Percentiles rank a stretch among this genome's conserved stretches.
Evolutionary conservation across 176 grass and related monocot genomes (phyloP).

Genomic region (Stipa capillata): DNA sequence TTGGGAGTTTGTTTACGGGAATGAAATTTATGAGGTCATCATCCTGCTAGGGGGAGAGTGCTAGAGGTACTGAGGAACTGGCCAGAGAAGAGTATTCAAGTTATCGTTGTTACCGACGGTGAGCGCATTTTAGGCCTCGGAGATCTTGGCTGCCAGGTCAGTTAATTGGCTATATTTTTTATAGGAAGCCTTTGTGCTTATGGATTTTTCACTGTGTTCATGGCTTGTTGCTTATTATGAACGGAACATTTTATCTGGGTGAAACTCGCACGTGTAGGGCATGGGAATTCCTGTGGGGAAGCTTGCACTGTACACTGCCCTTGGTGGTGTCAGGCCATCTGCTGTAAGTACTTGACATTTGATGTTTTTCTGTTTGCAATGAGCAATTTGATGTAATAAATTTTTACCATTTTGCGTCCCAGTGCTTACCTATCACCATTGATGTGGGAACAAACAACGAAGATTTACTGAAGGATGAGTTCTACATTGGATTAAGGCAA

Average conservation of each 20-base stretch:
- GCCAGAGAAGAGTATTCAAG: slow-evolving; percentile 91
- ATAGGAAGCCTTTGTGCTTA: not conserved
- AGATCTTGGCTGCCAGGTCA: slow-evolving; percentile 95
- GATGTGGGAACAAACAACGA: slow-evolving; percentile 96
- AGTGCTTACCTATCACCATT: slow-evolving; percentile 89
- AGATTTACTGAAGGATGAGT: slow-evolving; percentile 77
- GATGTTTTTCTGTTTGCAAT: not conserved
- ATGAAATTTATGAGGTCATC: not conserved
- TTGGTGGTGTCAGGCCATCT: slow-evolving; percentile 78
- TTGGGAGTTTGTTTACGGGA: not conserved
- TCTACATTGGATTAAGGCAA: slow-evolving; percentile 81
- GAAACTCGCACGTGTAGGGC: slow-evolving; percentile 33
- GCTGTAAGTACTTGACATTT: slow-evolving; percentile 34
- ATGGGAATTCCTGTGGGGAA: slow-evolving; percentile 97
- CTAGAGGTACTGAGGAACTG: slow-evolving; percentile 87
- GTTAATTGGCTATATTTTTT: not conserved
- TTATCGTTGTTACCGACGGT: slow-evolving; percentile 89
- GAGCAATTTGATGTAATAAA: not conserved
- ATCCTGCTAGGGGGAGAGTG: slow-evolving; percentile 49
- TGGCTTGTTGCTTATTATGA: not conserved
- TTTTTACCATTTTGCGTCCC: not conserved
- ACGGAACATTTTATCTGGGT: not conserved
- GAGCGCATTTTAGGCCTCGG: slow-evolving; percentile 89
- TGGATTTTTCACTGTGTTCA: not conserved
- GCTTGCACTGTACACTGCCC: slow-evolving; percentile 77